Base-by-base conservation (phyloP, 1,284 basidiomycete species). In the Apiotrichum sp. region DNA sequence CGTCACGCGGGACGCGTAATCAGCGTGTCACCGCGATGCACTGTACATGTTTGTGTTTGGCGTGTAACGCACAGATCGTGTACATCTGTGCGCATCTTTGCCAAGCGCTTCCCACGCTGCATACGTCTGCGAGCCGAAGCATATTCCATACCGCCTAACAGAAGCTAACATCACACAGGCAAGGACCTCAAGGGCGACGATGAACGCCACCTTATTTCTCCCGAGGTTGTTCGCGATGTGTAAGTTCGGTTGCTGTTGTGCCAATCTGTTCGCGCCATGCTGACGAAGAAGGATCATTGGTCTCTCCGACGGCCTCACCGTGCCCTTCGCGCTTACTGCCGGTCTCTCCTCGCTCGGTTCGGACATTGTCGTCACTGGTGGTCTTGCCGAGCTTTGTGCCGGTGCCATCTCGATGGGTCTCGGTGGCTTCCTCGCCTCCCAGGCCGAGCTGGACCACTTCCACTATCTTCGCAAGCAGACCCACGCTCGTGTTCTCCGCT, bases 351-450 rank as follows among this genome's bases (percentile, higher is more conserved):
- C 88, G 2, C 82, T 97, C 16, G 93, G 93, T 48, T 91, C 89
- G 11, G 84, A 81, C 53, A 81, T 96, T 39, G 93, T 97, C 65
- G 88, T 97, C 47, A 81, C 96, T 48, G 89, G 91, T 65, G 91
- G 93, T 47, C 78, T 96, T 50, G 89, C 93, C 33, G 90, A 97
- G 55, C 85, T 96, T 62, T 89, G 93, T 57, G 90, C 92, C 3
- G 93, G 93, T n/a, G 89, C 92, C 8, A 90, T 98, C 60, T 80
- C 78, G 14, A 98, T 98, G 95, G 93, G 93, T 58, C 88, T 98
- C 49, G 95, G 95, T 55, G 95, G 95, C 31, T 97, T 95, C 81
- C 86, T 98, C 54, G 92, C 92, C 2, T 92, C 93, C 0, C 91
- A 98, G 75, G 89, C 95, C 40, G 95, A 98, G 75, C 84, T 92